These are phyloP conservation scores for Helianthus tuberosus DNA, from an alignment of 129 eudicot genomes.

Conservation along the genomic window DNA sequence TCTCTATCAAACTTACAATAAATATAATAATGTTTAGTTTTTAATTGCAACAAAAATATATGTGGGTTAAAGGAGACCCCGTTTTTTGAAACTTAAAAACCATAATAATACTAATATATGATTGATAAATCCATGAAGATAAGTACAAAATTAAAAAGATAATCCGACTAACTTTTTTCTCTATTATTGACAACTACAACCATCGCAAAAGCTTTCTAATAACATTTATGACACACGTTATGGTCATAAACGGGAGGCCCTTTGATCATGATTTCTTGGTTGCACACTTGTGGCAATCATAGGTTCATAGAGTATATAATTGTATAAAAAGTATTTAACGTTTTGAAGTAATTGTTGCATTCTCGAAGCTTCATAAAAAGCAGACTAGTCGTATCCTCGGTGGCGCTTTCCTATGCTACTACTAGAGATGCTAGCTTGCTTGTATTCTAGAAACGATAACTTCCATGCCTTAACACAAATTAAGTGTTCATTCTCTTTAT, in stretches of 20 bases:
- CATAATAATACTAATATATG: constrained; percentile 5
- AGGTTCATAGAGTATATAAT: not conserved
- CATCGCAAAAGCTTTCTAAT: constrained; percentile 13
- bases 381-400: not conserved
- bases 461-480: not conserved
- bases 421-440: too few relatives aligned
- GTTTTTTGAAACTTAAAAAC: constrained; percentile 7
- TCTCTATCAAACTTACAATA: not conserved
- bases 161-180: not conserved
- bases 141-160: not conserved
- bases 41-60: not conserved
- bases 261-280: constrained; percentile 13
- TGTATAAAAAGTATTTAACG: not conserved
- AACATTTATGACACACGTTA: constrained; percentile 17
- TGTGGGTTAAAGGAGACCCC: not conserved
- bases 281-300: not conserved
- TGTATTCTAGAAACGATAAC: not conserved
- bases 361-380: not conserved
- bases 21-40: not conserved
- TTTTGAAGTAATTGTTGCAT: not conserved
- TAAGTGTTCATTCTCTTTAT: not conserved
- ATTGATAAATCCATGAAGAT: constrained; percentile 13
- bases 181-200: not conserved
- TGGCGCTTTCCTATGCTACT: not conserved
- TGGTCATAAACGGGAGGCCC: constrained; percentile 24